Evolutionary conservation across 2,329 filamentous ascomycete species (phyloP), one percentile per base, ranked within the genome.

Genomic region (Alternaria novae-zelandiae): DNA sequence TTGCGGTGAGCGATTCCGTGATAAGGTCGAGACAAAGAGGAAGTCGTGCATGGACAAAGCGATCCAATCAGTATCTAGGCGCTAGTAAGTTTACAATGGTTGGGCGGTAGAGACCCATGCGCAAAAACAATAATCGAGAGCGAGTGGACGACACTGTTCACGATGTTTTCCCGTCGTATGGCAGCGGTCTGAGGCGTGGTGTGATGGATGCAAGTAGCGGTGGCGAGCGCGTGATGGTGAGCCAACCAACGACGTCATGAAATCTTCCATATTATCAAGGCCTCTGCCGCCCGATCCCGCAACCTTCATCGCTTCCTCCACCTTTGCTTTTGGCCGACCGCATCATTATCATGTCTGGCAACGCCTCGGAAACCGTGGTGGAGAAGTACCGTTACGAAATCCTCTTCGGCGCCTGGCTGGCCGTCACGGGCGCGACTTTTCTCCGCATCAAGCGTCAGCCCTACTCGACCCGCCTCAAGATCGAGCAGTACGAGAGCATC

Each of bases 401-500:
- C 5, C 70, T 79, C 32, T 73, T 76, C 57, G 73, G 70, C 21
- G 63, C 61, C 20, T 75, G 71, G 69, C 61, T 73, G 13, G 59
- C 71, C 6, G 70, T 75, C 17, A 81, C 78, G 2, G 74, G 74
- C 13, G 66, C 69, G 43, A 77, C 74, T 8, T 79, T 80, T 32
- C 63, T 74, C 28, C 75, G 77, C 49, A 76, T 80, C 47, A 69
- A 66, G 28, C 73, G 75, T 11, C 77, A 79, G 65, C 78, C 75
- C 5, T 80, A 78, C 66, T 72, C 70, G 56, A 62, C 66, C 10
- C 66, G 74, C 13, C 67, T 79, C 23, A 79, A 79, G 62, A 68
- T 72, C 10, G 77, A 77, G 59, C 76, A 80, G 63, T 79, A 80
- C 63, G 78, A 80, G 62, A 78, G 75, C 58, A 77, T 78, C 26